Evolutionary conservation across 202 grass and related monocot species (phyloP).

Genomic region (Dendrocalamus latiflorus): DNA sequence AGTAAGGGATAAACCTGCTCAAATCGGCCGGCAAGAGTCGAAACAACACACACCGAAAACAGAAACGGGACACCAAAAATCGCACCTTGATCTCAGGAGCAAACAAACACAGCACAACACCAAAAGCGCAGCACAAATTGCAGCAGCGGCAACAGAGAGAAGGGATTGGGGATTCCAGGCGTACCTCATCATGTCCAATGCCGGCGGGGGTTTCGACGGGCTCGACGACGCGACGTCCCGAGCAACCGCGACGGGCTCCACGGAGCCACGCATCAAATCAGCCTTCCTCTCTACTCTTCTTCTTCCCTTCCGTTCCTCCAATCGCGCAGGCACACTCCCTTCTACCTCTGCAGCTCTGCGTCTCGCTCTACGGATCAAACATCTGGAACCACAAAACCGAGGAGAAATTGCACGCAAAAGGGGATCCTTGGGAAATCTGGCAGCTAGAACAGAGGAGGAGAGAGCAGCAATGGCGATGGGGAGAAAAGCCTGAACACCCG

Average conservation of each 20-base stretch:
- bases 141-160: not conserved
- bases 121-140: not conserved
- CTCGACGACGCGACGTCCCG: constrained; percentile 41
- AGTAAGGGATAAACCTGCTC: not conserved
- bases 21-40: not conserved
- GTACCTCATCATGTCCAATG: constrained; percentile 68
- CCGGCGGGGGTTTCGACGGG: constrained; percentile 33
- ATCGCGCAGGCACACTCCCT: not conserved
- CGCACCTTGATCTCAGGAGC: not conserved
- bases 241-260: constrained; percentile 41
- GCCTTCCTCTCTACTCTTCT: not conserved
- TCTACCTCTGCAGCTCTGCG: not conserved
- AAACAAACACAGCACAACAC: not conserved
- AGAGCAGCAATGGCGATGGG: constrained; percentile 39
- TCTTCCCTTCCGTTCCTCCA: not conserved
- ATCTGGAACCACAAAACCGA: constrained; percentile 7
- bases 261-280: constrained; percentile 30
- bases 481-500: not conserved
- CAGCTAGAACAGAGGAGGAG: constrained; percentile 7
- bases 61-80: not conserved
- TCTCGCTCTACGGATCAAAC: constrained; percentile 26
- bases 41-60: not conserved
- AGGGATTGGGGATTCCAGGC: constrained; percentile 19
- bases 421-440: constrained; percentile 21
- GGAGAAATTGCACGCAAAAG: constrained; percentile 6